These are phyloP conservation scores for Chenopodium album DNA, from an alignment of 148 eudicot species.

Conservation along the genomic window DNA sequence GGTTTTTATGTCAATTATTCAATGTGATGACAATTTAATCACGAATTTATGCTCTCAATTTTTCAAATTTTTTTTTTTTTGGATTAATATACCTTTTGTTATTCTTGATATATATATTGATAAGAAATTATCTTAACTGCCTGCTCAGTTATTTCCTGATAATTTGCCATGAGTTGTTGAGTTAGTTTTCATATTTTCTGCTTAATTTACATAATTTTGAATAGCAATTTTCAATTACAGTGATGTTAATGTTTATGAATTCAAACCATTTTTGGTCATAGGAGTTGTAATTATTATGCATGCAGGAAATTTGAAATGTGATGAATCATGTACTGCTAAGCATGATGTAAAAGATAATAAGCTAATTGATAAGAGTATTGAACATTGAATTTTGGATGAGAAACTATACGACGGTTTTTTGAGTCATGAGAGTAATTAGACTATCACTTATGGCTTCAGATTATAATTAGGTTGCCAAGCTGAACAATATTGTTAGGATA, in stretches of 20 bases:
- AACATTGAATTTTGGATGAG: too few species aligned
- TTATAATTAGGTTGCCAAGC: neutral
- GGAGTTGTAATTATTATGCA: neutral
- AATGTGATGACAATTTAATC: neutral
- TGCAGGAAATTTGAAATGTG: neutral
- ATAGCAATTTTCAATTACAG: neutral
- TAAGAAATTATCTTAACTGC: neutral
- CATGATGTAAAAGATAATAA: too few species aligned
- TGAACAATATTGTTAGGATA: neutral
- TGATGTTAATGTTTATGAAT: neutral
- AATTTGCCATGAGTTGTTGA: neutral
- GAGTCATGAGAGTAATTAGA: neutral
- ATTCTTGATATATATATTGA: neutral
- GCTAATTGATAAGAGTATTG: too few species aligned
- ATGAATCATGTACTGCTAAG: neutral
- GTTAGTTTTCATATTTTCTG: neutral
- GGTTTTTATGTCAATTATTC: neutral
- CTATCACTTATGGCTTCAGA: neutral
- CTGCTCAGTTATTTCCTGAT: too few species aligned
- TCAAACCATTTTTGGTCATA: neutral
- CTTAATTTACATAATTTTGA: too few species aligned
- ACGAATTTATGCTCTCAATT: too few species aligned
- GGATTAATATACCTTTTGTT: neutral
- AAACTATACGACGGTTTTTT: too few species aligned
- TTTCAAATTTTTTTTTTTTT: neutral